Conservation (phyloP, 371 early-diverging fungal genomes). For the Mortierella sp. region DNA sequence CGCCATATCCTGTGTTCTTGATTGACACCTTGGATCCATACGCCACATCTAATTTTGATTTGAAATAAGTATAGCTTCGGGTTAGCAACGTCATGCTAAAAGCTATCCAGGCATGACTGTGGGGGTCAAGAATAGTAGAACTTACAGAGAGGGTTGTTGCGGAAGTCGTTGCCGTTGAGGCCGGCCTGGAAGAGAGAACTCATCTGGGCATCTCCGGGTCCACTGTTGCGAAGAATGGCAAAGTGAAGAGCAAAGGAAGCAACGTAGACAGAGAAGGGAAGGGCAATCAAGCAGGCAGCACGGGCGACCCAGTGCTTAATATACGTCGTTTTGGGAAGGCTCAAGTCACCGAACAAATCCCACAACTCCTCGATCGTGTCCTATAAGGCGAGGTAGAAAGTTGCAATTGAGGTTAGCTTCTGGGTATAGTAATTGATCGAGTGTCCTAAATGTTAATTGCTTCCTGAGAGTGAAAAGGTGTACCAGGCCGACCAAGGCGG, state of each 20-base stretch:
- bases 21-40: slow-evolving; percentile 95
- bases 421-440: background rate
- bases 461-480: background rate
- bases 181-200: slow-evolving; percentile 97
- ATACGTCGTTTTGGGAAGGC: slow-evolving; percentile 79
- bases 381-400: slow-evolving; percentile 19
- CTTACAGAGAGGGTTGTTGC: slow-evolving; percentile 86
- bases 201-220: slow-evolving; percentile 99
- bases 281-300: slow-evolving; percentile 83
- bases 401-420: background rate
- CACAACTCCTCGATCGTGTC: slow-evolving; percentile 96
- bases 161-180: slow-evolving; percentile 88
- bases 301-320: slow-evolving; percentile 86
- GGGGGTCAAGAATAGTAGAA: background rate
- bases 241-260: slow-evolving; percentile 96
- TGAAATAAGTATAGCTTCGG: background rate
- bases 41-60: slow-evolving; percentile 79
- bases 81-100: background rate
- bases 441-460: background rate
- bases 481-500: slow-evolving; percentile 93
- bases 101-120: too few relatives aligned
- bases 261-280: slow-evolving; percentile 93
- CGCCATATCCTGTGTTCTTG: slow-evolving; percentile 91
- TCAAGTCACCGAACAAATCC: slow-evolving; percentile 90
- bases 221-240: slow-evolving; percentile 86